Base-by-base conservation (phyloP, 352 stramenopile genomes). In the Lagenidium sp. region DNA sequence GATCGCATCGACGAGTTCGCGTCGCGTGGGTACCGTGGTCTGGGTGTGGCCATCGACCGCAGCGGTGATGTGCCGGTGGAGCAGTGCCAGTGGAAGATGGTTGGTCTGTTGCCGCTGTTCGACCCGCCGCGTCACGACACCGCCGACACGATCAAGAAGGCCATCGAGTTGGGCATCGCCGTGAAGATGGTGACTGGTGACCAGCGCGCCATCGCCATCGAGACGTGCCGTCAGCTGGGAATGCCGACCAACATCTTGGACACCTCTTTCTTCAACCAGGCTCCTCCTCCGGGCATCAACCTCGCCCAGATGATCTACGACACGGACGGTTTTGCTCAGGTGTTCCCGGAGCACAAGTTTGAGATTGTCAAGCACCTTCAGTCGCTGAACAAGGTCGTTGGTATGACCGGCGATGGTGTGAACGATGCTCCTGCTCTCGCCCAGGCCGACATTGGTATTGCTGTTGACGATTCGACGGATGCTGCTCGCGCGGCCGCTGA, bases 131-230 rank as follows among this genome's bases (percentile, higher is more conserved):
- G 94, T 38, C 72, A 87, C 49, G 93, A 98, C 59, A 98, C 91
- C 36, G 68, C 72, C 11, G 68, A 89, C 37, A 98, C 94, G 4
- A 96, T 98, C 53, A 73, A 91, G 51, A 82, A 82, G 26, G 82
- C 92, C 6, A 74, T 95, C 53, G 72, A 89, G 53, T 68, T 93
- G 13, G 94, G 94, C 37, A 88, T 98, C 41, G 70, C 64, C 1
- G 90, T 98, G 21, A 97, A 97, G 68, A 97, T 97, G 91, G 85
- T 98, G 30, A 98, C 94, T 22, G 94, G 94, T 57, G 94, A 98
- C 56, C 93, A 97, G 61, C 68, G 77, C 29, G 68, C 85, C 26
- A 97, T 98, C 59, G 92, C 88, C 32, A 69, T 90, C 20, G 85
- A 97, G 67, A 98, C 92, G 41, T 89, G 82, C 45, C 79, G 74